Evolutionary conservation across 192 early-diverging fungal genomes (phyloP).

Genomic region (Thamnidium elegans): DNA sequence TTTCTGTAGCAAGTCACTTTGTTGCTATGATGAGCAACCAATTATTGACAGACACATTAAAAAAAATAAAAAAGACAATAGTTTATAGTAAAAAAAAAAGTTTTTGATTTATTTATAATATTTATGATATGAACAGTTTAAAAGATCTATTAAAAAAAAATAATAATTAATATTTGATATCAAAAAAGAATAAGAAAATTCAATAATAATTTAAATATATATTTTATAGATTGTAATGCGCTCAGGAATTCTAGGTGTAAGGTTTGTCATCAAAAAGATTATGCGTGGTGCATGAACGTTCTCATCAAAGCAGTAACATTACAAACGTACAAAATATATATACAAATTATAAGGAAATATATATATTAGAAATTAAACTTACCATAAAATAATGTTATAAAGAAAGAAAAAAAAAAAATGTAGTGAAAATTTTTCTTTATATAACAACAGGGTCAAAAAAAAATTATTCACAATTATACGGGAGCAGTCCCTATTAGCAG

Average conservation of each 20-base stretch:
- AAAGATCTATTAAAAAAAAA: too few species aligned
- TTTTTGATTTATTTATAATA: too few species aligned
- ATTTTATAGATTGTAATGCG: background rate
- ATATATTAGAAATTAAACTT: background rate
- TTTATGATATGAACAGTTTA: too few species aligned
- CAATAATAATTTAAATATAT: background rate
- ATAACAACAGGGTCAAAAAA: background rate
- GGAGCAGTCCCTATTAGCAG: too few species aligned
- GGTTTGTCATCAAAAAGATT: slow-evolving; percentile 23
- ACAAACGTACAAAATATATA: background rate
- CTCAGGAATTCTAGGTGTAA: slow-evolving; percentile 13
- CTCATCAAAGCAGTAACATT: slow-evolving; percentile 18
- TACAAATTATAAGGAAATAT: slow-evolving; percentile 4
- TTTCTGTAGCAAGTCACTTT: too few species aligned
- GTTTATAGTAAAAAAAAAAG: too few species aligned
- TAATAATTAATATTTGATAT: too few species aligned
- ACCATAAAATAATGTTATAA: slow-evolving; percentile 12
- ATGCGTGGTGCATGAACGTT: slow-evolving; percentile 28
- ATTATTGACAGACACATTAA: too few species aligned
- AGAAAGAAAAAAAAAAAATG: background rate
- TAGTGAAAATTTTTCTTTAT: background rate
- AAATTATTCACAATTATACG: too few species aligned
- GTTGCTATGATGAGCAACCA: too few species aligned
- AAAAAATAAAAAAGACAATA: too few species aligned
- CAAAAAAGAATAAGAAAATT: too few species aligned